Base-by-base conservation (phyloP, 208 protist species). In the Strigomonas galati region DNA sequence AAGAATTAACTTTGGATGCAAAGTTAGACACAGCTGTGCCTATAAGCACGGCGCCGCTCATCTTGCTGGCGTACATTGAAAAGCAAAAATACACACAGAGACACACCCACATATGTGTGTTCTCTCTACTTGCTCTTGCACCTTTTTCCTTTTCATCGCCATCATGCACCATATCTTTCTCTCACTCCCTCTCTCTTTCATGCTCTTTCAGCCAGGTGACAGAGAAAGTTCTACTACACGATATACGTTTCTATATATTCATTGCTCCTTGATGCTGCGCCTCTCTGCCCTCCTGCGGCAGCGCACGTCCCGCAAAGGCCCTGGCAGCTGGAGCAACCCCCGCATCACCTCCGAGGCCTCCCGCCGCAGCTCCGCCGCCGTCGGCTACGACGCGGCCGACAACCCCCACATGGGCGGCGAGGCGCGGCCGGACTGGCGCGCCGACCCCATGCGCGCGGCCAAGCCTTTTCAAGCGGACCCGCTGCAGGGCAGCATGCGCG, bases 251-350 rank as follows among this genome's bases (percentile, higher is more conserved):
- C 48, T 17, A n/a, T 7, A 27, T 17, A 27, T 53, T 7, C 23
- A n/a, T 53, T 19, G n/a, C n/a, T 14, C 4, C 26, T 30, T 10
- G 26, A 21, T 30, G 9, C 14, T 62, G 21, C 76, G 75, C 64
- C 72, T 69, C 7, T 1, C 28, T 12, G 54, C 73, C 14, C 7
- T 14, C 1, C 64, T 76, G 28, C 64, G 65, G 9, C 63, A 62
- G 37, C 81, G 85, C 53, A 89, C 82, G 12, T 87, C 81, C 6
- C 85, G 85, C 55, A 79, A 78, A 30, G 79, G 85, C 2, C 76
- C 81, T 0, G 79, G 85, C 3, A 71, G 82, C 43, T 89, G 85
- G 82, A 75, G 77, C 23, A 65, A 79, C 61, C 74, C 84, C 19
- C 62, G 35, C 19, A 65, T 78, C 28, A 52, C 56, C 46, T 53